phyloP scores from a whole-genome alignment of 352 stramenopile genomes.

The Globisporangium camurandrum region DNA sequence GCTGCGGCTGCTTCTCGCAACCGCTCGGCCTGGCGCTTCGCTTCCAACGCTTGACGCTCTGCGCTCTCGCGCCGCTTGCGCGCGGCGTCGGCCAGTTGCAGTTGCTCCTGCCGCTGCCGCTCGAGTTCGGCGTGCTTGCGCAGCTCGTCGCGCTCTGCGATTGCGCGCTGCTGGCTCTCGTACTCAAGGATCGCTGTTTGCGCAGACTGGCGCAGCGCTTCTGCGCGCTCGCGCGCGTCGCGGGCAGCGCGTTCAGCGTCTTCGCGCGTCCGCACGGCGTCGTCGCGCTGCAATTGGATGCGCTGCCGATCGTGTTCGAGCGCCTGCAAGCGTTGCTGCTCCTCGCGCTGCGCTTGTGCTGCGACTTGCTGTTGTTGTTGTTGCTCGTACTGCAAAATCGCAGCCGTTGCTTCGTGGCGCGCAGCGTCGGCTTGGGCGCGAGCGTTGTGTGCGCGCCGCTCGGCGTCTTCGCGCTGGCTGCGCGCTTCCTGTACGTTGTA shows the following conservation, averaged over 20 bases:
- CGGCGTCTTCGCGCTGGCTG: constrained; percentile 36
- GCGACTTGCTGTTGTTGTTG: constrained; percentile 40
- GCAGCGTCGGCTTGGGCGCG: constrained; percentile 30
- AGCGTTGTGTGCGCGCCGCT: constrained; percentile 33
- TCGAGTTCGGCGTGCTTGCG: constrained; percentile 56
- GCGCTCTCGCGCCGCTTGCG: constrained; percentile 43
- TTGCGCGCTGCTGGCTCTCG: constrained; percentile 51
- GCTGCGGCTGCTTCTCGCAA: constrained; percentile 42
- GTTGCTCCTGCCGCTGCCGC: constrained; percentile 47
- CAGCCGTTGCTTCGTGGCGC: constrained; percentile 32
- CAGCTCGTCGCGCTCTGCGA: constrained; percentile 49
- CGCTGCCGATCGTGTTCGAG: constrained; percentile 30
- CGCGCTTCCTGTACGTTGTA: constrained; percentile 20
- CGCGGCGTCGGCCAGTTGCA: constrained; percentile 45
- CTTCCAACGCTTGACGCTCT: constrained; percentile 46
- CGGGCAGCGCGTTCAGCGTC: constrained; percentile 51
- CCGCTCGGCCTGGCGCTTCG: constrained; percentile 41
- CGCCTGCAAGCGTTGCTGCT: constrained; percentile 13
- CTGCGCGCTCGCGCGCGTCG: constrained; percentile 56
- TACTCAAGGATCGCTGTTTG: constrained; percentile 54
- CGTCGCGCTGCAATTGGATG: constrained; percentile 44
- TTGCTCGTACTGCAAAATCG: constrained; percentile 35
- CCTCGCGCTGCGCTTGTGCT: constrained; percentile 24
- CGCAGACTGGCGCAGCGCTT: constrained; percentile 52
- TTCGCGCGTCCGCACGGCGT: constrained; percentile 34